Conservation (phyloP, 2,329 filamentous ascomycete species). For the Ceratocystis smalleyi region DNA sequence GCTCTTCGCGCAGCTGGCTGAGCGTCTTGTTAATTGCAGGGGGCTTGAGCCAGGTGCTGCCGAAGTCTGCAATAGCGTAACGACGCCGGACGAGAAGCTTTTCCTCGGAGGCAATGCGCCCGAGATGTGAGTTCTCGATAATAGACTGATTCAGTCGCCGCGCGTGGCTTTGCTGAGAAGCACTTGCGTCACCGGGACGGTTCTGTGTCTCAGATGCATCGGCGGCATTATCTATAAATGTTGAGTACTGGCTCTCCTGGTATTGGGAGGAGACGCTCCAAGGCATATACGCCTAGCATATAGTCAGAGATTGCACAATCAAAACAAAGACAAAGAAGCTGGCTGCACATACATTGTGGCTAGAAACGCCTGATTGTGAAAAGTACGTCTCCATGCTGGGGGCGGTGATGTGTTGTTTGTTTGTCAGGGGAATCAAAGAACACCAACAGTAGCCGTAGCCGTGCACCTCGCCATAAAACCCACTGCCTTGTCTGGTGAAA, state of each 20-base stretch:
- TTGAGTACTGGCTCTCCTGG: conserved; percentile 27
- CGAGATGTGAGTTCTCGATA: conserved; percentile 43
- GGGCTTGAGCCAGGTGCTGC: conserved; percentile 77
- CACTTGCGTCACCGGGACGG: conserved; percentile 19
- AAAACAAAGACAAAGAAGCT: neutral
- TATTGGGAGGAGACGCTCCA: conserved; percentile 55
- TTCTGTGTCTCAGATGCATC: conserved; percentile 23
- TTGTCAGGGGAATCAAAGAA: neutral
- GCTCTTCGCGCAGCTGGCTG: conserved; percentile 78
- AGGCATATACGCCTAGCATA: conserved; percentile 49
- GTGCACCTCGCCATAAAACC: no score
- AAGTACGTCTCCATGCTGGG: conserved; percentile 28
- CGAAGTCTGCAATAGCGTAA: conserved; percentile 70
- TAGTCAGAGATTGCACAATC: neutral
- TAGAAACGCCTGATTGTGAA: conserved; percentile 50
- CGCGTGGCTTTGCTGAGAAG: conserved; percentile 18
- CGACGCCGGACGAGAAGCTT: conserved; percentile 60
- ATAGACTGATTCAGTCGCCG: conserved; percentile 32
- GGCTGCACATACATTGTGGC: conserved; percentile 45
- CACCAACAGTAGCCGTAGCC: neutral
- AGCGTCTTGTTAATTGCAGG: conserved; percentile 80
- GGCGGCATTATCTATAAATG: conserved; percentile 24
- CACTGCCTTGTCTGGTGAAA: no score
- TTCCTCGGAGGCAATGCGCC: conserved; percentile 61
- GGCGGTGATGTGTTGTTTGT: neutral